Evolutionary conservation across 108 stramenopile species (phyloP), one percentile per base, ranked within the genome.

Genomic region (Fistulifera solaris): DNA sequence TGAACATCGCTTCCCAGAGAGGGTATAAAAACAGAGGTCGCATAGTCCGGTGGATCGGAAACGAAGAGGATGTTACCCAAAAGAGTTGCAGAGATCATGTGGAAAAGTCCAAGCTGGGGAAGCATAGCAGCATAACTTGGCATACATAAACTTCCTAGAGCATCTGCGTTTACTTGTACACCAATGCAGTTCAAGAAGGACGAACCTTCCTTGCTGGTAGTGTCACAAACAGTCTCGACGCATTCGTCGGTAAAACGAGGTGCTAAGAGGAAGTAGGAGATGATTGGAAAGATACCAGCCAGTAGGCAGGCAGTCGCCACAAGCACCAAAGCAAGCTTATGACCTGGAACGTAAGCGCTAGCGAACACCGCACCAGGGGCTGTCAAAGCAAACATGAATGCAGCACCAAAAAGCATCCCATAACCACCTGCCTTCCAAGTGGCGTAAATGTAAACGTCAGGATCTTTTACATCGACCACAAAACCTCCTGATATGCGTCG

Each of bases 21-120:
- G 0, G 57, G 66, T n/a, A 60, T 56, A 15, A 74, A 44, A 2
- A 73, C 52, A 5, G 67, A 46, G 28, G 64, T 49, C 12, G 61
- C 62, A 46, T 74, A 74, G 14, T 54, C 56, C 38, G 62, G 43
- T 19, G 77, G 77, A 24, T 67, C 62, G 10, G 77, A 71, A 25
- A 52, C 59, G 56, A 79, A 72, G 15, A 58, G 70, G 17, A 79
- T 41, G 14, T 70, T 41, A 10, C 59, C 50, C 52, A 59, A 55
- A 0, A 72, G 42, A 15, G 63, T 41, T 42, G 72, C 59, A 1
- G 59, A 12, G 2, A 79, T 58, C 13, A 49, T 38, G 11, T 79
- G 70, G 39, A 72, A 79, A 8, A 79, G 42, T 1, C 73, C 73
- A 17, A 75, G 43, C 41, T 79, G 78, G 3, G 78, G 72, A 1